Conservation (phyloP, 2,329 filamentous ascomycete genomes). For the Chrysosporium keratinophilum region DNA sequence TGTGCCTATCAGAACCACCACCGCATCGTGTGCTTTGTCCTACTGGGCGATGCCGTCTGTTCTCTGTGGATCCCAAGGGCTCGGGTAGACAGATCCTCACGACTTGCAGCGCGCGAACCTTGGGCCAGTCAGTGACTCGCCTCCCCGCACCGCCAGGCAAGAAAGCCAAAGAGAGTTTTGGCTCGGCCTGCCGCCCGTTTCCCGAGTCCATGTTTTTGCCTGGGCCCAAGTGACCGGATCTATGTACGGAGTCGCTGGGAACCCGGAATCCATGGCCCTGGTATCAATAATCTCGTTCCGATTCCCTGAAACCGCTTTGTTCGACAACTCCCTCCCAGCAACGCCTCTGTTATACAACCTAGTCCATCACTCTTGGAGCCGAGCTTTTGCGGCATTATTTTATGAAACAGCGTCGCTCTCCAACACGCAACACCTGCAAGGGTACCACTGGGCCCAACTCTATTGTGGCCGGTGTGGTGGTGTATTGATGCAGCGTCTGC, state of each 20-base stretch:
- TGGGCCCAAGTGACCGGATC: constrained; percentile 5
- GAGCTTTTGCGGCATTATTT: background rate
- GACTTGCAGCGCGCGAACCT: background rate
- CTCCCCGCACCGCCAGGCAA: background rate
- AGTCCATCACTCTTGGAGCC: no score
- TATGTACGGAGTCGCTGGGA: background rate
- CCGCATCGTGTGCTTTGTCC: background rate
- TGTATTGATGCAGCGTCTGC: background rate
- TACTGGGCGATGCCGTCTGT: background rate
- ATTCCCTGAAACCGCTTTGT: background rate
- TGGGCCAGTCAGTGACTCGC: background rate
- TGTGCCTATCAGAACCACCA: background rate
- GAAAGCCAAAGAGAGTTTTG: background rate
- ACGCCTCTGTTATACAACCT: background rate
- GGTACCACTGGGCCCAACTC: constrained; percentile 2
- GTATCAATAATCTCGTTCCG: background rate
- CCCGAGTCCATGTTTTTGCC: background rate
- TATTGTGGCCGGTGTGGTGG: background rate
- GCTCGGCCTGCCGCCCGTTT: constrained; percentile 7
- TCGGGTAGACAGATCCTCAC: background rate
- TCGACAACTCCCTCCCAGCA: background rate
- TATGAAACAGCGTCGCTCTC: background rate
- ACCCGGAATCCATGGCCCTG: background rate
- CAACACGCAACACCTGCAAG: constrained; percentile 1
- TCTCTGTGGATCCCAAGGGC: constrained; percentile 3